These are phyloP conservation scores for Malassezia arunalokei DNA, from an alignment of 1,284 basidiomycete genomes.

Conservation along the genomic window DNA sequence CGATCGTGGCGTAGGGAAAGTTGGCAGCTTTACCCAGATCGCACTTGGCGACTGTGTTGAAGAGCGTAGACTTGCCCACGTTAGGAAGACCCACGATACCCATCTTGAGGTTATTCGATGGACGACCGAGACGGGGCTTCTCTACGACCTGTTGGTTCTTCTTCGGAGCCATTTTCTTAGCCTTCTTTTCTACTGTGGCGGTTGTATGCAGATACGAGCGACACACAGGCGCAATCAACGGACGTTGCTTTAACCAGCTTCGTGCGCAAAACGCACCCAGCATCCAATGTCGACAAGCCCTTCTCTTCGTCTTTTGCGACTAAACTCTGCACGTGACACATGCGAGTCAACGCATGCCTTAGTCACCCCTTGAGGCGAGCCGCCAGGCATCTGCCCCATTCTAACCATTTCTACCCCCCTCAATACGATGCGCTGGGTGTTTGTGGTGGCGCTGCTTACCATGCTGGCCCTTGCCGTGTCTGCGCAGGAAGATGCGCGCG, in stretches of 20 bases:
- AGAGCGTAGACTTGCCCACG: slow-evolving; percentile 46
- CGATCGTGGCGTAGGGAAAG: slow-evolving; percentile 93
- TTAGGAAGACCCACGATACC: slow-evolving; percentile 46
- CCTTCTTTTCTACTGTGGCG: slow-evolving; percentile 14
- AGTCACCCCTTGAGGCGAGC: background rate
- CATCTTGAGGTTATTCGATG: slow-evolving; percentile 46
- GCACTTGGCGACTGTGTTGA: slow-evolving; percentile 75
- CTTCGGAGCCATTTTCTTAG: slow-evolving; percentile 40
- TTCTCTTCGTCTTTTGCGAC: slow-evolving; percentile 1
- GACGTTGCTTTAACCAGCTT: slow-evolving; percentile 1
- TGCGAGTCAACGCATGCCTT: slow-evolving; percentile 1
- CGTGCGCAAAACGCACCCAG: slow-evolving; percentile 12
- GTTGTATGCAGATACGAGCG: slow-evolving; percentile 11
- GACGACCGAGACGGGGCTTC: slow-evolving; percentile 39
- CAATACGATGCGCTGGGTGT: background rate
- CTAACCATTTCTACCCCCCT: too few relatives aligned
- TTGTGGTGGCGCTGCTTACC: background rate
- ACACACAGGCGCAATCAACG: background rate
- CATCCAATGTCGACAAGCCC: slow-evolving; percentile 2
- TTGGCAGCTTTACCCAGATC: slow-evolving; percentile 93
- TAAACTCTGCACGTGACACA: background rate
- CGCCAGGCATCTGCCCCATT: background rate
- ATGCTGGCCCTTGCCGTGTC: background rate
- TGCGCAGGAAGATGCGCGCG: background rate
- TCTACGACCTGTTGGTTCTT: slow-evolving; percentile 27